These are phyloP conservation scores for Heliamphora exappendiculata DNA, from an alignment of 148 eudicot genomes.

Conservation along the genomic window DNA sequence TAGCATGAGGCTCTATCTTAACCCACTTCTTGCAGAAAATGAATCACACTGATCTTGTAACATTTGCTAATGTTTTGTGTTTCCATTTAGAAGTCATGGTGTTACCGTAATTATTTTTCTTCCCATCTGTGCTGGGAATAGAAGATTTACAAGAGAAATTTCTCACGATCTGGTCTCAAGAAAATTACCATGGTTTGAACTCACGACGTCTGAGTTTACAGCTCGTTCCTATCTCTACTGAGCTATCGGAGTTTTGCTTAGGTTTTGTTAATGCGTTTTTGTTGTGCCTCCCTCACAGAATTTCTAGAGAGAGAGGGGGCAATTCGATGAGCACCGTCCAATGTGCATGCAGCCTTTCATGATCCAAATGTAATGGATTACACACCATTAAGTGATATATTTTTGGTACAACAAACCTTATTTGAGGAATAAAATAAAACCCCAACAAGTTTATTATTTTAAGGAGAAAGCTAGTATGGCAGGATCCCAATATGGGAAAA, in stretches of 20 bases:
- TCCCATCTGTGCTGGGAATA: too few species aligned
- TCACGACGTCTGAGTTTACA: too few species aligned
- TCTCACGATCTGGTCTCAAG: too few species aligned
- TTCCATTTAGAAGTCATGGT: too few species aligned
- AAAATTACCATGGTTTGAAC: too few species aligned
- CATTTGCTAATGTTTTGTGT: too few species aligned
- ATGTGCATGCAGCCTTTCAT: neutral
- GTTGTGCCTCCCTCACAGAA: neutral
- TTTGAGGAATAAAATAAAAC: neutral
- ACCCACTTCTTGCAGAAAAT: constrained; percentile 1
- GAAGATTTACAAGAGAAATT: too few species aligned
- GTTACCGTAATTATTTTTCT: too few species aligned
- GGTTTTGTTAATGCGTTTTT: neutral
- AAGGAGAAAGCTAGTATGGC: neutral
- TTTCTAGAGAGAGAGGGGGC: neutral
- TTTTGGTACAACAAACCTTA: neutral
- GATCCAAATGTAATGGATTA: constrained; percentile 14
- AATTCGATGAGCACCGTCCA: neutral
- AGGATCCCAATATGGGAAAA: neutral
- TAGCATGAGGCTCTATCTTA: neutral
- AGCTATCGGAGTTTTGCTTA: too few species aligned
- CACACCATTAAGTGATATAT: constrained; percentile 1
- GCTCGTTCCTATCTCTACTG: too few species aligned
- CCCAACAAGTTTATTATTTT: neutral
- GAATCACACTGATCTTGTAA: neutral